Evolutionary conservation across 108 stramenopile species (phyloP).

Genomic region (Nitzschia inconspicua): DNA sequence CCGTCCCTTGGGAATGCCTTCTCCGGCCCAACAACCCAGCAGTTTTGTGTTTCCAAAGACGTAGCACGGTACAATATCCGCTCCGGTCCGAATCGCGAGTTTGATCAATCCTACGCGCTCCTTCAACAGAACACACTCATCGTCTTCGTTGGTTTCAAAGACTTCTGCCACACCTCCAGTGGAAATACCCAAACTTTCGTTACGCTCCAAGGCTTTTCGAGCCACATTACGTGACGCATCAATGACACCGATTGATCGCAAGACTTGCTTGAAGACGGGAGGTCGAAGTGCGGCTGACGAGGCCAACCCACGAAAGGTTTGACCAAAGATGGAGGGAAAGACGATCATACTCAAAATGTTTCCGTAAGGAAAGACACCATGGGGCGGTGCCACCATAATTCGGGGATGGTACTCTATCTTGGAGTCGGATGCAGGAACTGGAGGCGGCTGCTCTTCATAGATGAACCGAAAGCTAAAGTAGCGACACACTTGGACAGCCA

Average conservation of each 20-base stretch:
- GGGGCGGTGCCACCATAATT: conserved; percentile 41
- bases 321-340: conserved; percentile 24
- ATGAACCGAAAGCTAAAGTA: conserved; percentile 42
- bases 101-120: conserved; percentile 49
- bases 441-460: conserved; percentile 14
- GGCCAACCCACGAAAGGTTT: conserved; percentile 31
- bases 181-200: conserved; percentile 35
- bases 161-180: conserved; percentile 54
- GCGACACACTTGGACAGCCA: conserved; percentile 27
- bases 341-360: conserved; percentile 33
- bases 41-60: conserved; percentile 54
- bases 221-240: conserved; percentile 35
- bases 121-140: conserved; percentile 35
- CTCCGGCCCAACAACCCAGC: conserved; percentile 33
- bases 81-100: conserved; percentile 52
- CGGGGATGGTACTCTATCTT: conserved; percentile 7
- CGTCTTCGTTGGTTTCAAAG: conserved; percentile 36
- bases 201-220: conserved; percentile 19
- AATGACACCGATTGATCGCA: conserved; percentile 31
- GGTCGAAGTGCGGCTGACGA: conserved; percentile 33
- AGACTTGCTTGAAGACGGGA: conserved; percentile 47
- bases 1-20: conserved; percentile 19
- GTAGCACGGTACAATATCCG: conserved; percentile 50
- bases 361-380: conserved; percentile 48
- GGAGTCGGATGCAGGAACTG: neutral